Evolutionary conservation across 1,139 yeast genomes (phyloP).

Genomic region (Insectozyma bohioensis): DNA sequence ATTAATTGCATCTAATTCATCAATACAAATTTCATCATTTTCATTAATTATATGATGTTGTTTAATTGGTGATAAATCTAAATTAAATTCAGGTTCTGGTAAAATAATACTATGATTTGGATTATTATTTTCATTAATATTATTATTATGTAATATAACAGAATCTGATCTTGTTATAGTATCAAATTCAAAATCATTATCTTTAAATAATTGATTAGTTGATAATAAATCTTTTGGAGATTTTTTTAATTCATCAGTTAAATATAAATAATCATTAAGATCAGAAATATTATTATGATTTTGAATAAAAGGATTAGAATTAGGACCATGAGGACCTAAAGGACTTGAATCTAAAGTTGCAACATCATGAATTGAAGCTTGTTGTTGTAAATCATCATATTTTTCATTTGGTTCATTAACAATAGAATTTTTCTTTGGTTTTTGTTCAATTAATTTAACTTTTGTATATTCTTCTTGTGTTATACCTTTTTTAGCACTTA

Average conservation of each 20-base stretch:
- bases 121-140: not conserved
- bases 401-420: slow-evolving; percentile 27
- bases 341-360: slow-evolving; percentile 31
- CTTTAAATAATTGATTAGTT: slow-evolving; percentile 40
- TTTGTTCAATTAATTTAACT: slow-evolving; percentile 32
- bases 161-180: slow-evolving; percentile 9
- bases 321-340: too few species aligned
- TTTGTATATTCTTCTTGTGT: slow-evolving; percentile 45
- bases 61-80: slow-evolving; percentile 15
- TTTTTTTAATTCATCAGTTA: slow-evolving; percentile 35
- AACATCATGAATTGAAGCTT: slow-evolving; percentile 41
- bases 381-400: slow-evolving; percentile 37
- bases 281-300: slow-evolving; percentile 2
- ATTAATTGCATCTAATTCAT: too few species aligned
- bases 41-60: too few species aligned
- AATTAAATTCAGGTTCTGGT: slow-evolving; percentile 41
- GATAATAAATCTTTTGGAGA: slow-evolving; percentile 35
- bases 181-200: too few species aligned
- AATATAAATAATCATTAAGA: slow-evolving; percentile 26
- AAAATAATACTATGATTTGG: slow-evolving; percentile 19
- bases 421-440: slow-evolving; percentile 30
- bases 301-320: slow-evolving; percentile 1
- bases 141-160: slow-evolving; percentile 9
- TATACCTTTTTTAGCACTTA: slow-evolving; percentile 39
- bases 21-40: too few species aligned